A percentile compares a stretch with the other conserved stretches of the same genome.
These are phyloP conservation scores for Ascoidea tarda DNA, from an alignment of 805 yeast genomes.

Conservation along the genomic window DNA sequence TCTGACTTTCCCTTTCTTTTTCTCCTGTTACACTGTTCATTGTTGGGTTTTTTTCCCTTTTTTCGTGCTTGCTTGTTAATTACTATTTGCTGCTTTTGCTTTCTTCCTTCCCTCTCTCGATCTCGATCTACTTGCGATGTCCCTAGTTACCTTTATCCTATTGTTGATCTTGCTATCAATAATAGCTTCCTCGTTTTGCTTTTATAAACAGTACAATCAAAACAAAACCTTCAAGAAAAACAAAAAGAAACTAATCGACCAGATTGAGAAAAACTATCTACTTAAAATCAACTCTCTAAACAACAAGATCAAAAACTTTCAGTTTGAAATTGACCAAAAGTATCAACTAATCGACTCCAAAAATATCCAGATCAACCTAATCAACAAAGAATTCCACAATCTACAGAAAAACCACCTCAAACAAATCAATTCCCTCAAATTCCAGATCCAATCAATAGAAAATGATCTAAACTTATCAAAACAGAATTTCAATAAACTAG, in stretches of 20 bases:
- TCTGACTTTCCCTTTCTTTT: too few relatives aligned
- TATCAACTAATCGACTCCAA: conserved; percentile 8
- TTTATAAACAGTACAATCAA: too few relatives aligned
- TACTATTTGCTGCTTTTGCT: too few relatives aligned
- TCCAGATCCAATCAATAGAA: background rate
- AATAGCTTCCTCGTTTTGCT: too few relatives aligned
- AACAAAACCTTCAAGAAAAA: conserved; percentile 7
- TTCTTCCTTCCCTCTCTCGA: too few relatives aligned
- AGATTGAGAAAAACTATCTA: conserved; percentile 13
- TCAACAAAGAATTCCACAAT: conserved; percentile 11
- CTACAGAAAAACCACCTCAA: conserved; percentile 6
- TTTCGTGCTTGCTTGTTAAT: too few relatives aligned
- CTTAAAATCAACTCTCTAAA: conserved; percentile 5
- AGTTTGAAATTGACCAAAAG: conserved; percentile 7
- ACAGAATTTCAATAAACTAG: background rate
- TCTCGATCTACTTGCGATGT: too few relatives aligned
- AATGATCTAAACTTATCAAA: background rate
- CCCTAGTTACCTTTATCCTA: too few relatives aligned
- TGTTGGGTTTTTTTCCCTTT: too few relatives aligned
- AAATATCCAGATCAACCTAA: conserved; percentile 9
- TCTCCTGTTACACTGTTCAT: too few relatives aligned
- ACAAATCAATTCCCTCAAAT: background rate
- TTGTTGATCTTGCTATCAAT: too few relatives aligned
- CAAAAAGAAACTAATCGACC: conserved; percentile 17
- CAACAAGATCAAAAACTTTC: conserved; percentile 3